Evolutionary conservation across 2,329 filamentous ascomycete species (phyloP).

Genomic region (Anthostomella pinea): DNA sequence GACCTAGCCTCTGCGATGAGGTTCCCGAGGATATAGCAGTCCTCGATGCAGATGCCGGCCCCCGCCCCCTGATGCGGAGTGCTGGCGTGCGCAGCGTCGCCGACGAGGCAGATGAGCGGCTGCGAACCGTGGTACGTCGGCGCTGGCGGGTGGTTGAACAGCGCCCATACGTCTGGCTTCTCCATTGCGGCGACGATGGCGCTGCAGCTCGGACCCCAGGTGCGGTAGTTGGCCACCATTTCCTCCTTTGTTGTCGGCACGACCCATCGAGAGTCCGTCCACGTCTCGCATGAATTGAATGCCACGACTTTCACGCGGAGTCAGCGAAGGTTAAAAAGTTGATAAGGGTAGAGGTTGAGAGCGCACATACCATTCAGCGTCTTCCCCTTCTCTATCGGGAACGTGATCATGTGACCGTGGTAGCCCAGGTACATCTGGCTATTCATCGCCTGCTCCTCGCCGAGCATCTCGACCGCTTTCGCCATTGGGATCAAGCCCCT

Average conservation of each 20-base stretch:
- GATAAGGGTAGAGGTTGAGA: too few relatives aligned
- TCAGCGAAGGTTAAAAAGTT: background rate
- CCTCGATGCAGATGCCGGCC: conserved; percentile 56
- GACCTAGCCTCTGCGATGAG: conserved; percentile 42
- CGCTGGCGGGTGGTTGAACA: conserved; percentile 41
- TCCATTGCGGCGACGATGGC: conserved; percentile 23
- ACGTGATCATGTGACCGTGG: conserved; percentile 57
- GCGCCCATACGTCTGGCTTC: conserved; percentile 47
- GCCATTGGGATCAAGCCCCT: conserved; percentile 49
- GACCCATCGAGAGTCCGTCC: conserved; percentile 25
- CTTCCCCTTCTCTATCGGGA: conserved; percentile 40
- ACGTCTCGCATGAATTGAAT: conserved; percentile 23
- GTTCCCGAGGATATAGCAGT: conserved; percentile 37
- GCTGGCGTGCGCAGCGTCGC: conserved; percentile 62
- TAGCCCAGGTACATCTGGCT: conserved; percentile 40
- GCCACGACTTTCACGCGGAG: conserved; percentile 21
- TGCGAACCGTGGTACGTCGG: conserved; percentile 37
- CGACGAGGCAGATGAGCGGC: conserved; percentile 46
- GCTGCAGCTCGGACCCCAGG: conserved; percentile 19
- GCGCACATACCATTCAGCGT: conserved; percentile 27
- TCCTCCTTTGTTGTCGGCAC: conserved; percentile 22
- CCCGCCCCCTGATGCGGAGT: conserved; percentile 60
- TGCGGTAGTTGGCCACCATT: conserved; percentile 21
- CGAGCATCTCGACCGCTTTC: conserved; percentile 48
- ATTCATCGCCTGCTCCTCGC: conserved; percentile 34